A percentile compares a stretch with the other conserved stretches of the same genome.
Evolutionary conservation across 2,329 filamentous ascomycete species (phyloP).

Genomic region (Penicillium hesseltinei): DNA sequence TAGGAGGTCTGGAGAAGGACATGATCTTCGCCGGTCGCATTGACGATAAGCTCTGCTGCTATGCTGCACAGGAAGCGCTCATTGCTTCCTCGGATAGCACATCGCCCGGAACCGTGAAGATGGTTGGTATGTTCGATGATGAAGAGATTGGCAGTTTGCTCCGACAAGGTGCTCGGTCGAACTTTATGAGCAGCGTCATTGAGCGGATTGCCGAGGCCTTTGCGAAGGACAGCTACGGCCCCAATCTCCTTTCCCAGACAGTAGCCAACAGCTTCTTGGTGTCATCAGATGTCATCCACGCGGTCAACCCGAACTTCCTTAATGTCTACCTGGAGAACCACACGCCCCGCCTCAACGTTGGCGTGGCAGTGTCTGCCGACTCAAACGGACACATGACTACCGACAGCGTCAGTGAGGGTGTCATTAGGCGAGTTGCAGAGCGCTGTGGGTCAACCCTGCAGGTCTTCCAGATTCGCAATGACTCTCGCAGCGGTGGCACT

Average conservation of each 20-base stretch:
- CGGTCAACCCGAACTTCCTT: constrained; percentile 91
- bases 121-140: constrained; percentile 93
- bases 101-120: constrained; percentile 67
- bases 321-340: constrained; percentile 80
- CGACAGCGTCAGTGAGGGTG: constrained; percentile 77
- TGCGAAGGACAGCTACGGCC: constrained; percentile 45
- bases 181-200: constrained; percentile 79
- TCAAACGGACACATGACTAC: constrained; percentile 96
- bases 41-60: constrained; percentile 97
- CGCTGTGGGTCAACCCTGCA: constrained; percentile 71
- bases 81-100: constrained; percentile 61
- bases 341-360: constrained; percentile 82
- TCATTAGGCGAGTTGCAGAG: constrained; percentile 76
- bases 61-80: constrained; percentile 81
- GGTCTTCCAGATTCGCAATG: constrained; percentile 92
- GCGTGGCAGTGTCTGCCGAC: constrained; percentile 75
- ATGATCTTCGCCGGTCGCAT: constrained; percentile 94
- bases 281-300: constrained; percentile 89
- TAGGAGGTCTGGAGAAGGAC: constrained; percentile 83
- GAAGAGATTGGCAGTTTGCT: constrained; percentile 93
- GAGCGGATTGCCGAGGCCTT: constrained; percentile 74
- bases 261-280: constrained; percentile 91
- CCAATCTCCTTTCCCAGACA: constrained; percentile 69
- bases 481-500: constrained; percentile 83
- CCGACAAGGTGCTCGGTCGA: constrained; percentile 83